phyloP scores from a whole-genome alignment of 148 eudicot species.

The Chenopodium album region DNA sequence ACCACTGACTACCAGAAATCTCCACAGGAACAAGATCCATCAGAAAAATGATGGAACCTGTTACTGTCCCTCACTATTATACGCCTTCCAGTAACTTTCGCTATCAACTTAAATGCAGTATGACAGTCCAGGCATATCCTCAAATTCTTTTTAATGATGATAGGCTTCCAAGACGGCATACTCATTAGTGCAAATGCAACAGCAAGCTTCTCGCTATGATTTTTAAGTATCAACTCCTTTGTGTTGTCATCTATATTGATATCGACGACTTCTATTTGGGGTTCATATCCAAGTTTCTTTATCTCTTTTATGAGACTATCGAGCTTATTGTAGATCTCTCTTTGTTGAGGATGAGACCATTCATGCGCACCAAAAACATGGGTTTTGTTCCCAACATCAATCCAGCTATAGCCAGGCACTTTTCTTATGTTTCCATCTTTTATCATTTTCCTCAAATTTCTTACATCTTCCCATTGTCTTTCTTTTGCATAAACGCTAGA shows the following conservation, averaged over 20 bases:
- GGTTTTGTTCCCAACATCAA: conserved; percentile 46
- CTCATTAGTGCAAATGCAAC: conserved; percentile 42
- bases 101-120: conserved; percentile 43
- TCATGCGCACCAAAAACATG: conserved; percentile 52
- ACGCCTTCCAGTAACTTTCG: conserved; percentile 40
- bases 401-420: conserved; percentile 59
- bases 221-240: conserved; percentile 38
- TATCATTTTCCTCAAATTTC: conserved; percentile 42
- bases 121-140: conserved; percentile 52
- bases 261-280: conserved; percentile 36
- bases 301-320: conserved; percentile 34
- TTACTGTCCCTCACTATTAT: conserved; percentile 50
- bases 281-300: conserved; percentile 42
- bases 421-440: conserved; percentile 43
- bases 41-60: conserved; percentile 50
- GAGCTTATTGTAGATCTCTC: conserved; percentile 39
- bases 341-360: conserved; percentile 39
- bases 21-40: conserved; percentile 49
- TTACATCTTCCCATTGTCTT: conserved; percentile 44
- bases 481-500: conserved; percentile 54
- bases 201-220: conserved; percentile 53
- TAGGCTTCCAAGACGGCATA: conserved; percentile 43
- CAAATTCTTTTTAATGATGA: conserved; percentile 47
- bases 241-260: conserved; percentile 38
- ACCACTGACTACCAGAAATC: conserved; percentile 35